Conservation (phyloP, 192 early-diverging fungal genomes). For the Mortierella claussenii region DNA sequence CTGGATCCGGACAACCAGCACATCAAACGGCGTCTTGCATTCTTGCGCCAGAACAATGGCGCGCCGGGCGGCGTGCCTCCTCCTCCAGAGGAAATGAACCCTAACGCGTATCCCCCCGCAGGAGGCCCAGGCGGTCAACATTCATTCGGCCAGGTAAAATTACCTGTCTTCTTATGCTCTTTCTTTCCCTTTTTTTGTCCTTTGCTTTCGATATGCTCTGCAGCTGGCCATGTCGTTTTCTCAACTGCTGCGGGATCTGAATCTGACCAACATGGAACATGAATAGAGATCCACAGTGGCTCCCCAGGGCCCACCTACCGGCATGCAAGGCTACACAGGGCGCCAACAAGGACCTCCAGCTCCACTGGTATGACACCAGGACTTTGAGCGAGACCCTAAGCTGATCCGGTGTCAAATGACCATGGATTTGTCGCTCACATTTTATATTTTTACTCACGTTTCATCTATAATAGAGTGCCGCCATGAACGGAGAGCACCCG, state of each 20-base stretch:
- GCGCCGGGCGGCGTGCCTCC: slow-evolving; percentile 29
- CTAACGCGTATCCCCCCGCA: slow-evolving; percentile 20
- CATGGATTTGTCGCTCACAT: too few species aligned
- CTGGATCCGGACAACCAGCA: slow-evolving; percentile 90
- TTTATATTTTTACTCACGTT: too few species aligned
- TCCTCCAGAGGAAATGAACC: slow-evolving; percentile 43
- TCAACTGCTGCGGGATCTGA: not conserved
- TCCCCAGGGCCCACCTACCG: slow-evolving; percentile 45
- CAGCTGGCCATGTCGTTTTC: not conserved
- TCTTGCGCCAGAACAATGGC: slow-evolving; percentile 45
- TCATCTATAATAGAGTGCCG: slow-evolving; percentile 14
- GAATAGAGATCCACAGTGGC: slow-evolving; percentile 38
- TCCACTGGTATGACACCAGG: slow-evolving; percentile 18
- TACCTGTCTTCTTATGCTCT: too few species aligned
- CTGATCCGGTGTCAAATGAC: not conserved
- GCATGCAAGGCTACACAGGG: slow-evolving; percentile 48
- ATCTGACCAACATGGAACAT: not conserved
- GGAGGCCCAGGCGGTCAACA: slow-evolving; percentile 31
- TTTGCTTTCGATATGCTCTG: slow-evolving; percentile 1
- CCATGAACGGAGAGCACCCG: slow-evolving; percentile 33
- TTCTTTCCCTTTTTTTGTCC: not conserved
- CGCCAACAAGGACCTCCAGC: slow-evolving; percentile 42
- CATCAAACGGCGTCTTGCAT: slow-evolving; percentile 82
- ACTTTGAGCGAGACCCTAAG: not conserved
- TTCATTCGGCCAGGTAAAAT: slow-evolving; percentile 44